A percentile compares a stretch with the other conserved stretches of the same genome.
phyloP scores from a whole-genome alignment of 208 protist genomes.

The Leishmania gerbilli region DNA sequence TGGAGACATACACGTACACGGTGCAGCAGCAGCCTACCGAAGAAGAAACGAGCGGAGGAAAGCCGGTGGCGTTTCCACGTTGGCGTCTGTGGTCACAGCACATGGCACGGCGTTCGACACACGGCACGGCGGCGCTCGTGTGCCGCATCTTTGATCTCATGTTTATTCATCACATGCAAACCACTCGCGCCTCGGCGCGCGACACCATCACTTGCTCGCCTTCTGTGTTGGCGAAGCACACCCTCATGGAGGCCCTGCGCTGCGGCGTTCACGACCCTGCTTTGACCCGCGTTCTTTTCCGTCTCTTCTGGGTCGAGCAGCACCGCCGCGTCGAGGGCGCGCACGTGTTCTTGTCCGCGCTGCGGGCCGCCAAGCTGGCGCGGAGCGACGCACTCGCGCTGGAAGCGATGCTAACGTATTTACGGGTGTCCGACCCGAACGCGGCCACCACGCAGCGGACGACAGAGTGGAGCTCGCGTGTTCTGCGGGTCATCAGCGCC shows the following conservation, averaged over 20 bases:
- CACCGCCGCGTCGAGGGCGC: slow-evolving; percentile 63
- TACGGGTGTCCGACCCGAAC: slow-evolving; percentile 27
- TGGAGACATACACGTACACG: slow-evolving; percentile 21
- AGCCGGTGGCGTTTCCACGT: not conserved
- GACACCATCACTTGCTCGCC: not conserved
- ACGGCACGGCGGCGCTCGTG: slow-evolving; percentile 21
- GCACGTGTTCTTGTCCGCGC: slow-evolving; percentile 67
- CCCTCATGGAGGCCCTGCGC: slow-evolving; percentile 56
- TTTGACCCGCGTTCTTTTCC: slow-evolving; percentile 43
- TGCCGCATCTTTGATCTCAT: slow-evolving; percentile 27
- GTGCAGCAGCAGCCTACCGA: slow-evolving; percentile 1
- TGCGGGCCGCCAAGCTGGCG: slow-evolving; percentile 46
- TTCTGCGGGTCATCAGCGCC: slow-evolving; percentile 6
- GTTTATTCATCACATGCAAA: slow-evolving; percentile 3
- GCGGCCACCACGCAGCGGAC: not conserved
- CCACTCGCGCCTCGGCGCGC: not conserved
- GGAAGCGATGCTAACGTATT: slow-evolving; percentile 54
- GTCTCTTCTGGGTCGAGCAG: slow-evolving; percentile 48
- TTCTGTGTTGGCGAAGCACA: slow-evolving; percentile 49
- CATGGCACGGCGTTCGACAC: not conserved
- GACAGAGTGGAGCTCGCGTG: slow-evolving; percentile 7
- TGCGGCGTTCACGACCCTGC: slow-evolving; percentile 42
- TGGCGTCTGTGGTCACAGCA: slow-evolving; percentile 7
- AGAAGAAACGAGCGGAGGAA: not conserved
- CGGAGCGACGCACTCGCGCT: slow-evolving; percentile 40